Evolutionary conservation across 2,329 filamentous ascomycete species (phyloP).

Genomic region (Talaromyces sp.): DNA sequence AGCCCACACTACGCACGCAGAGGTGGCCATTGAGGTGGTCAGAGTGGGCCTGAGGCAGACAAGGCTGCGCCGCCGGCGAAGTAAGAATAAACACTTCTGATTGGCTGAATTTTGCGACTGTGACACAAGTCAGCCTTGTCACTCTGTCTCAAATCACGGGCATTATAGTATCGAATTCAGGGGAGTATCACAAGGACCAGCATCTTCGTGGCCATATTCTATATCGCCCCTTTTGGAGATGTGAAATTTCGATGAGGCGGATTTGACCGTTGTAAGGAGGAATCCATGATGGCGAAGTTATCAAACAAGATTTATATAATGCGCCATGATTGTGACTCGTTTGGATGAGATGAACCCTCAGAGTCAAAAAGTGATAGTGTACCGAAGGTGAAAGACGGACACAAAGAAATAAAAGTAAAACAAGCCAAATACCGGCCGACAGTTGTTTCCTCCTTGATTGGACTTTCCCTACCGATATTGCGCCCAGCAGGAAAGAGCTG

Average conservation of each 20-base stretch:
- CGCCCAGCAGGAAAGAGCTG: not conserved
- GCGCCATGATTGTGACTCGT: not conserved
- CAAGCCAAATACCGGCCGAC: not conserved
- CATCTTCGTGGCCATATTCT: not conserved
- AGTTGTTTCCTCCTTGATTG: not conserved
- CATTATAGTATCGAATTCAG: too few relatives aligned
- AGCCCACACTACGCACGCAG: too few relatives aligned
- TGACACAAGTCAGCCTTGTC: too few relatives aligned
- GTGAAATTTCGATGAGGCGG: not conserved
- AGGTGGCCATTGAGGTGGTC: too few relatives aligned
- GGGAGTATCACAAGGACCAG: too few relatives aligned
- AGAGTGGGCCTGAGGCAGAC: too few relatives aligned
- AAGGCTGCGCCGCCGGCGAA: not conserved
- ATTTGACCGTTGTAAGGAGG: not conserved
- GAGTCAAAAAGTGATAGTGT: not conserved
- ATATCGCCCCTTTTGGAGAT: not conserved
- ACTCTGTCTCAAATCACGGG: not conserved
- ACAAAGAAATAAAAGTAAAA: not conserved
- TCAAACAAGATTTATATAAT: not conserved
- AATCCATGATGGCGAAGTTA: not conserved
- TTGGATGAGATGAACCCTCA: not conserved
- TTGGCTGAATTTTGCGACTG: not conserved
- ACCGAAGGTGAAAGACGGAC: not conserved
- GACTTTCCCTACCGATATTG: not conserved
- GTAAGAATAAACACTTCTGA: not conserved